A percentile compares a stretch with the other conserved stretches of the same genome.
Evolutionary conservation across 2,329 filamentous ascomycete genomes (phyloP).

Genomic region (Aureobasidium mangrovei): DNA sequence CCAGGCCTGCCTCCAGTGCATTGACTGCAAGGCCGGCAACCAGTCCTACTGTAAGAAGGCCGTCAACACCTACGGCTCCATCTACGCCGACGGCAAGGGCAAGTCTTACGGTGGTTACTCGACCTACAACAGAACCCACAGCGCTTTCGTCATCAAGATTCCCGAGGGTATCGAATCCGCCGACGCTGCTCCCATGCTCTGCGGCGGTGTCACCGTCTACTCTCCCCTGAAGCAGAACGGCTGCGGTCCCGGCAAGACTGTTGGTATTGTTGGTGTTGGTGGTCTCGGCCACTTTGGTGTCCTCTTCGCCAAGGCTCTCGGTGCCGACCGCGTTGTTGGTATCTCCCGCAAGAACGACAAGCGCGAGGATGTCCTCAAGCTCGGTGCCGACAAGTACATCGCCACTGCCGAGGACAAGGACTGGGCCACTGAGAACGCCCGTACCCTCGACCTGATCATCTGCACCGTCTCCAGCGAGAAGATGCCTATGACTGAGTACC

Average conservation of each 20-base stretch:
- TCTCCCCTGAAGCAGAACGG: slow-evolving; percentile 57
- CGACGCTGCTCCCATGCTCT: slow-evolving; percentile 59
- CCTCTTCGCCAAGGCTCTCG: slow-evolving; percentile 59
- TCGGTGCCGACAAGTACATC: slow-evolving; percentile 51
- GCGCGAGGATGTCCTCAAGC: slow-evolving; percentile 48
- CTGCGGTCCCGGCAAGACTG: slow-evolving; percentile 57
- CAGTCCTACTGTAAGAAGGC: slow-evolving; percentile 23
- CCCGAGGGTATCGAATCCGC: slow-evolving; percentile 40
- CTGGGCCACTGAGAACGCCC: slow-evolving; percentile 47
- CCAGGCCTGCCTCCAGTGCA: slow-evolving; percentile 42
- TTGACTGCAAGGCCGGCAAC: slow-evolving; percentile 40
- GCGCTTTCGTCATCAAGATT: slow-evolving; percentile 50
- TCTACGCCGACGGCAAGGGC: slow-evolving; percentile 33
- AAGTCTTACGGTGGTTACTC: slow-evolving; percentile 58
- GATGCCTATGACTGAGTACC: slow-evolving; percentile 55
- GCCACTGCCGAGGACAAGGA: slow-evolving; percentile 47
- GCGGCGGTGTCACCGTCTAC: slow-evolving; percentile 65
- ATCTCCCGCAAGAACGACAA: slow-evolving; percentile 53
- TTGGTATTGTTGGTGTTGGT: slow-evolving; percentile 65
- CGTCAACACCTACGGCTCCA: slow-evolving; percentile 26
- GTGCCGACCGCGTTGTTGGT: slow-evolving; percentile 54
- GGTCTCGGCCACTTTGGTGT: slow-evolving; percentile 62
- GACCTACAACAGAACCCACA: slow-evolving; percentile 43
- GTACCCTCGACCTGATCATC: slow-evolving; percentile 49
- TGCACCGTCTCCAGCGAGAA: slow-evolving; percentile 47